Base-by-base conservation (phyloP, 768 basidiomycete genomes). In the Suillus subaureus region DNA sequence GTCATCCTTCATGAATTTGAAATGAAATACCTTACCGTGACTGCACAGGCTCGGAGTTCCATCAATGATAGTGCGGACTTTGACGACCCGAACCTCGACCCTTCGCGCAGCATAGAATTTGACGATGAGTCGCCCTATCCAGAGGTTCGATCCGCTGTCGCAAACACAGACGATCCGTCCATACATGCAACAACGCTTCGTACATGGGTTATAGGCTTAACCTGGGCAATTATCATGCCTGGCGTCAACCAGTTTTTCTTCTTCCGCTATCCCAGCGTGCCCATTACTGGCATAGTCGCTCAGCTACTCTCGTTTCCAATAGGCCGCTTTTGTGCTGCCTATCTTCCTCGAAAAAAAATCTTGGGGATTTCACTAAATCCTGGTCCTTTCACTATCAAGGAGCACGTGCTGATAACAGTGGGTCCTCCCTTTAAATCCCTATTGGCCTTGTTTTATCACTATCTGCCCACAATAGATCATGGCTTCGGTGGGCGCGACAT, bases 181-280 rank as follows among this genome's bases (percentile, higher is more conserved):
- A 86, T 91, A 66, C 85, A 86, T 9, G 85, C 83, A 9, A 80
- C 79, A 42, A 92, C 91, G 0, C 52, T 93, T 51, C 87, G 92
- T 40, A 84, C 87, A 4, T 92, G 90, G 90, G 76, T 83, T 7
- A 81, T 96, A 55, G 95, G 96, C 58, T 64, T 94, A 18, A 67
- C 84, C 40, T 92, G 86, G 83, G 84, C 91, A 5, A 84, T 92
- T 42, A 68, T 92, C 71, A 81, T 88, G 62, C 81, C 88, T 6
- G 88, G 86, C 31, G 75, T 89, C 61, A 91, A 93, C 71, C 91
- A 90, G 67, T 90, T 91, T 78, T 89, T 91, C 78, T 89, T 85
- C 82, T 91, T 92, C 77, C 88, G 89, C 18, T 90, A 86, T 71
- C 91, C 92, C 4, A 83, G 83, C 39, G 87, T 92, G 15, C 79